Percentiles rank a stretch among this genome's conserved stretches.
phyloP scores from a whole-genome alignment of 345 rosid genomes.

The Microcos paniculata region DNA sequence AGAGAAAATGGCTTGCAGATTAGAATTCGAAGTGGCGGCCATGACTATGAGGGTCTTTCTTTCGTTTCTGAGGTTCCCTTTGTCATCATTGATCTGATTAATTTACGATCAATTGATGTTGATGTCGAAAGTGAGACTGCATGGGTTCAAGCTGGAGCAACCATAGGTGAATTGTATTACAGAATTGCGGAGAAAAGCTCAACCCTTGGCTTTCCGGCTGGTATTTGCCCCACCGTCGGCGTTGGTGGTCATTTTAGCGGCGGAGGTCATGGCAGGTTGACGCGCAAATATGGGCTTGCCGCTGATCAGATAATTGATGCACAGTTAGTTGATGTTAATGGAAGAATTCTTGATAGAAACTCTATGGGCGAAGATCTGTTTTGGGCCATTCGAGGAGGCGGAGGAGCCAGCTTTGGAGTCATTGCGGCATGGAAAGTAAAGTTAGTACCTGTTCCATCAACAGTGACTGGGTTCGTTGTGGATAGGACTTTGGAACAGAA shows the following conservation, averaged over 20 bases:
- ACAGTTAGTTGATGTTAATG: neutral
- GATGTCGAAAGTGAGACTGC: neutral
- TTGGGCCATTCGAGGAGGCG: slow-evolving; percentile 8
- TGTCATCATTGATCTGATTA: neutral
- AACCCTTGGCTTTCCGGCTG: neutral
- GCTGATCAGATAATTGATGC: neutral
- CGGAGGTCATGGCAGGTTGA: neutral
- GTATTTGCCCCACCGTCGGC: neutral
- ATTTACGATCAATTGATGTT: neutral
- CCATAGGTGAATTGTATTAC: neutral
- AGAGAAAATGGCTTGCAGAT: neutral
- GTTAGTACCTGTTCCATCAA: neutral
- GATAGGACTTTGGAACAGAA: neutral
- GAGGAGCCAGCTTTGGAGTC: slow-evolving; percentile 1
- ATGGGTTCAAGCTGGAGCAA: slow-evolving; percentile 1
- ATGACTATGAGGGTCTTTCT: neutral
- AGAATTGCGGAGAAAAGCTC: neutral
- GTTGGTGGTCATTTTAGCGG: neutral
- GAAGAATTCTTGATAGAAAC: neutral
- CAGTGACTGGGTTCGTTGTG: neutral
- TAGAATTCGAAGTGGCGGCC: neutral
- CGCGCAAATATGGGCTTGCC: neutral
- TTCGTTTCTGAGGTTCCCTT: neutral
- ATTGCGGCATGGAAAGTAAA: neutral
- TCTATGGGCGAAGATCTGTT: slow-evolving; percentile 9